These are phyloP conservation scores for Pestalotiopsis sp. DNA, from an alignment of 2,329 filamentous ascomycete species.

Conservation along the genomic window DNA sequence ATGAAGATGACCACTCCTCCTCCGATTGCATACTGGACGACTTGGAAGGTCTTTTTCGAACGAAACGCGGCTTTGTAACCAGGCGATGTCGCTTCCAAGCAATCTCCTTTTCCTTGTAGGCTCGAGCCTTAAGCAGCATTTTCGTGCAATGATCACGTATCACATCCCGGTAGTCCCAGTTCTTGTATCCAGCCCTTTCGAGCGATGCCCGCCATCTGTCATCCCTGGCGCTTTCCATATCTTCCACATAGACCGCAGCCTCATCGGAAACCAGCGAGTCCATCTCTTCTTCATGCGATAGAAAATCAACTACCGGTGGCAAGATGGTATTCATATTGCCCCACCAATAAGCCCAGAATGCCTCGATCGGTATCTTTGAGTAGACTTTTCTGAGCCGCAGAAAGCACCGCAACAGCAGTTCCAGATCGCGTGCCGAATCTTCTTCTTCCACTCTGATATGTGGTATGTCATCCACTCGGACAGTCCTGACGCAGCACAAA, in stretches of 20 bases:
- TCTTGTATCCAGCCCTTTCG: neutral
- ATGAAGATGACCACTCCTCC: neutral
- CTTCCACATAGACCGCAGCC: neutral
- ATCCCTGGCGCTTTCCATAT: neutral
- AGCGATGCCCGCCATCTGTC: neutral
- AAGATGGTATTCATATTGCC: neutral
- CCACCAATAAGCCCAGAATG: neutral
- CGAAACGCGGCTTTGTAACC: neutral
- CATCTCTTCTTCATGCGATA: no score
- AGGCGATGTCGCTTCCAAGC: neutral
- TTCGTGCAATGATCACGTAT: neutral
- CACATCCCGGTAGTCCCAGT: neutral
- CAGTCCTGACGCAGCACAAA: neutral
- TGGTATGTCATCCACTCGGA: neutral
- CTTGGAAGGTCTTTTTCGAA: neutral
- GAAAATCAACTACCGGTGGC: neutral
- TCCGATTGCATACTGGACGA: neutral
- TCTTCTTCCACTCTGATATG: neutral
- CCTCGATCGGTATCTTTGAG: neutral
- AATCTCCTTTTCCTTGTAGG: neutral
- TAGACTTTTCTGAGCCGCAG: neutral
- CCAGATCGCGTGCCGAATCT: neutral
- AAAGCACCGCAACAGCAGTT: neutral
- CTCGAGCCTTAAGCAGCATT: neutral
- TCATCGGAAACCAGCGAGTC: rapidly evolving